Evolutionary conservation across 768 basidiomycete species (phyloP).

Genomic region (Phanerochaete carnosa): DNA sequence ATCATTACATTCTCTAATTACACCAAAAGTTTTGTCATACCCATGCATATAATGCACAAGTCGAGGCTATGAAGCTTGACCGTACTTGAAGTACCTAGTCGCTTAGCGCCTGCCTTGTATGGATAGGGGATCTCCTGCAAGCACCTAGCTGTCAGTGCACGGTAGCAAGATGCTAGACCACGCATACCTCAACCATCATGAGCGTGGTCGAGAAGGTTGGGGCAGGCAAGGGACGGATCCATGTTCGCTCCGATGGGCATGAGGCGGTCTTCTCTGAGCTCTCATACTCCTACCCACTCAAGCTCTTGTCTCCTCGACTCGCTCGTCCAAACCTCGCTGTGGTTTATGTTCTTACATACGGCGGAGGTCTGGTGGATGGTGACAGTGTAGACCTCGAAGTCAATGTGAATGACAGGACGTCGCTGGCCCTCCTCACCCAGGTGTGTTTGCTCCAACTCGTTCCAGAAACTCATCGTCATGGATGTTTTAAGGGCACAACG

Average conservation of each 20-base stretch:
- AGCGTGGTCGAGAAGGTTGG: slow-evolving; percentile 9
- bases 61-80: background rate
- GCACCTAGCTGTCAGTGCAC: background rate
- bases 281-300: slow-evolving; percentile 82
- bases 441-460: slow-evolving; percentile 35
- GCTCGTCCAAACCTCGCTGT: slow-evolving; percentile 50
- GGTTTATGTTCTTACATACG: slow-evolving; percentile 82
- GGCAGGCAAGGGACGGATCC: slow-evolving; percentile 56
- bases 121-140: background rate
- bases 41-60: background rate
- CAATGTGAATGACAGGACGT: slow-evolving; percentile 51
- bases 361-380: slow-evolving; percentile 88
- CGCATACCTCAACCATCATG: slow-evolving; percentile 1
- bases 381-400: slow-evolving; percentile 69
- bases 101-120: background rate
- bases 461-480: background rate
- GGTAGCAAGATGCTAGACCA: background rate
- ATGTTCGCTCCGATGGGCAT: slow-evolving; percentile 47
- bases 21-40: background rate
- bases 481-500: slow-evolving; percentile 68
- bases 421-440: slow-evolving; percentile 80
- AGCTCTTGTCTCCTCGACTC: slow-evolving; percentile 74
- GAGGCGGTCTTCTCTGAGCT: slow-evolving; percentile 69
- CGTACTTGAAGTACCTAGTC: too few species aligned
- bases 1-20: background rate